These are phyloP conservation scores for Nissolia schottii DNA, from an alignment of 306 rosid species.

Conservation along the genomic window DNA sequence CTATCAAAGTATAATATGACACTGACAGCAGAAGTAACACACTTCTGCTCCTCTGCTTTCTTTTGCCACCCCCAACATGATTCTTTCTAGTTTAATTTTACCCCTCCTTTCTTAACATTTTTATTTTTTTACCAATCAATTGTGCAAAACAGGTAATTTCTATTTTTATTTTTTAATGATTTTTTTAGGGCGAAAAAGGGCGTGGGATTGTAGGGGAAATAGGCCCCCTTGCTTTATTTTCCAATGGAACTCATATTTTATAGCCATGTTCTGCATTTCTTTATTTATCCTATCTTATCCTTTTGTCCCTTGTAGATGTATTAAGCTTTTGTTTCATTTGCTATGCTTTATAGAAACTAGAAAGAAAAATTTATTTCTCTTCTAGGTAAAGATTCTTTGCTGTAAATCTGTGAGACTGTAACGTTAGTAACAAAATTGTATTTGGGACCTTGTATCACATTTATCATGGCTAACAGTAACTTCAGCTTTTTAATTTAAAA, in stretches of 20 bases:
- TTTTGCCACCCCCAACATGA: conserved; percentile 12
- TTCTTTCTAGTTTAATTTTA: not conserved
- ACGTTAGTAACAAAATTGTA: not conserved
- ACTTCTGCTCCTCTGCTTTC: conserved; percentile 7
- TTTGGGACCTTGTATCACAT: not conserved
- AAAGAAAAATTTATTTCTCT: not conserved
- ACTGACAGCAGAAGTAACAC: conserved; percentile 44
- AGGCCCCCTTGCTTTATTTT: not conserved
- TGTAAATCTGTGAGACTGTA: not conserved
- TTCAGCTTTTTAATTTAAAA: not conserved
- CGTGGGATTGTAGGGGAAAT: too few relatives aligned
- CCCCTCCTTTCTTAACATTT: conserved; percentile 10
- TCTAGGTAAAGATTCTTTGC: conserved; percentile 16
- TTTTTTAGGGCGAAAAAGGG: not conserved
- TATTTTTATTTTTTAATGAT: not conserved
- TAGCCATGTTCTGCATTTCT: not conserved
- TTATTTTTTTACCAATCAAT: not conserved
- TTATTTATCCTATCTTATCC: not conserved
- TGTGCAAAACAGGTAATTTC: not conserved
- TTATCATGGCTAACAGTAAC: conserved; percentile 9
- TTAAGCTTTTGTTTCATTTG: conserved; percentile 29
- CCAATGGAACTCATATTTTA: not conserved
- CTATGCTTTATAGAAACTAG: not conserved
- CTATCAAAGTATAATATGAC: conserved; percentile 42
- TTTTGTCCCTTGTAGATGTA: conserved; percentile 34